Evolutionary conservation across 2,329 filamentous ascomycete genomes (phyloP).

Genomic region (Curvularia spicifera): DNA sequence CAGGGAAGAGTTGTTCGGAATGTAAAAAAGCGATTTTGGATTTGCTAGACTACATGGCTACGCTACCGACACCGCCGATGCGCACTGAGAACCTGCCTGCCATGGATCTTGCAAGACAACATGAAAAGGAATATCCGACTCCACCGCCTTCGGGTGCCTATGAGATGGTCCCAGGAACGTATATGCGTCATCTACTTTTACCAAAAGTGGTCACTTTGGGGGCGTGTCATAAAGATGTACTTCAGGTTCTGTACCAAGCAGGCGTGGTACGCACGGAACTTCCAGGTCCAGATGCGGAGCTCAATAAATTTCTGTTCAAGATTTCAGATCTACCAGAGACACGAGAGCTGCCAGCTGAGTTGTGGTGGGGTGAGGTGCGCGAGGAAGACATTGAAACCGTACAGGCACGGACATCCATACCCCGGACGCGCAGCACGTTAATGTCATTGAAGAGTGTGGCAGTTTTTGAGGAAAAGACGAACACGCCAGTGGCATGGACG

Average conservation of each 20-base stretch:
- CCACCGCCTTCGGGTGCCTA: constrained; percentile 30
- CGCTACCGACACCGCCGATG: constrained; percentile 35
- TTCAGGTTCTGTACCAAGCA: constrained; percentile 29
- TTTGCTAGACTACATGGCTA: constrained; percentile 39
- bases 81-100: constrained; percentile 33
- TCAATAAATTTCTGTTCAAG: constrained; percentile 65
- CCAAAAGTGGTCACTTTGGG: constrained; percentile 54
- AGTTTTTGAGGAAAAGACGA: constrained; percentile 54
- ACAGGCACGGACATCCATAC: constrained; percentile 56
- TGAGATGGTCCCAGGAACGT: constrained; percentile 28
- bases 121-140: constrained; percentile 36
- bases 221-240: constrained; percentile 47
- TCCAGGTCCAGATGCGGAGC: constrained; percentile 39
- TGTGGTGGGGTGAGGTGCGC: constrained; percentile 63
- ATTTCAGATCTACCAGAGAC: constrained; percentile 55
- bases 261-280: constrained; percentile 39
- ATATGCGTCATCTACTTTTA: constrained; percentile 42
- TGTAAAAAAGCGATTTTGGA: constrained; percentile 41
- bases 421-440: constrained; percentile 58
- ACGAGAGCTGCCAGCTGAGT: constrained; percentile 52
- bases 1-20: constrained; percentile 22
- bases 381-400: constrained; percentile 64
- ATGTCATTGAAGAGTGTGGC: constrained; percentile 48
- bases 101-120: constrained; percentile 38
- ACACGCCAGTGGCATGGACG: constrained; percentile 67